phyloP scores from a whole-genome alignment of 371 early-diverging fungal genomes.

The Mortierella sp. region DNA sequence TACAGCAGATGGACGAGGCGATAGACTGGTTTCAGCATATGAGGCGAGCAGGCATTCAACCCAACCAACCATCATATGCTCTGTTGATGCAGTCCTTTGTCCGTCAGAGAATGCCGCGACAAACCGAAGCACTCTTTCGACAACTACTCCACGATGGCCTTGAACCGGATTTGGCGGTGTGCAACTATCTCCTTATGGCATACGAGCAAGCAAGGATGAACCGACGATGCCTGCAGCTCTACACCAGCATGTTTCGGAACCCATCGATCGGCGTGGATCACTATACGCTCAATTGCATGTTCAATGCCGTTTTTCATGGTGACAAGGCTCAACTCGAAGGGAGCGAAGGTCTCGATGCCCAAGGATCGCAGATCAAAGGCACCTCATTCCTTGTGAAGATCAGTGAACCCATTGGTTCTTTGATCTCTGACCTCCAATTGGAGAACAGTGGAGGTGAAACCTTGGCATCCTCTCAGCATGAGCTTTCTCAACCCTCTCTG shows the following conservation, averaged over 20 bases:
- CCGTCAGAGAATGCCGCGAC: constrained; percentile 35
- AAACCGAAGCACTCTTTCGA: constrained; percentile 44
- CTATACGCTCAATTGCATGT: constrained; percentile 43
- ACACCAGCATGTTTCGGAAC: constrained; percentile 39
- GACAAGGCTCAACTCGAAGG: constrained; percentile 42
- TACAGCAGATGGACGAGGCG: constrained; percentile 28
- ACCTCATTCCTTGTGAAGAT: constrained; percentile 17
- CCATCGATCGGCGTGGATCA: constrained; percentile 36
- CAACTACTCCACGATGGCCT: constrained; percentile 32
- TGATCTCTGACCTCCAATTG: not conserved
- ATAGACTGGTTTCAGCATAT: constrained; percentile 31
- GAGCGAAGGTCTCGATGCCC: constrained; percentile 24
- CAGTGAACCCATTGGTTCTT: constrained; percentile 16
- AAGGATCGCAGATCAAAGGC: constrained; percentile 15
- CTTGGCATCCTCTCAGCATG: not conserved
- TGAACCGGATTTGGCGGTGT: constrained; percentile 25
- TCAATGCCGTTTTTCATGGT: constrained; percentile 48
- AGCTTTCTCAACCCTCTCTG: not conserved
- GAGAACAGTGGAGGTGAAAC: constrained; percentile 6
- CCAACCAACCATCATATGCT: constrained; percentile 23
- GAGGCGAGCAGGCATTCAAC: constrained; percentile 26
- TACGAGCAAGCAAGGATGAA: constrained; percentile 50
- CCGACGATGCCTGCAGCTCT: constrained; percentile 31
- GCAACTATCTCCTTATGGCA: constrained; percentile 35
- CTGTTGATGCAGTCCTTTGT: constrained; percentile 31